Evolutionary conservation across 1,284 basidiomycete genomes (phyloP).

Genomic region (Fistulina hepatica): DNA sequence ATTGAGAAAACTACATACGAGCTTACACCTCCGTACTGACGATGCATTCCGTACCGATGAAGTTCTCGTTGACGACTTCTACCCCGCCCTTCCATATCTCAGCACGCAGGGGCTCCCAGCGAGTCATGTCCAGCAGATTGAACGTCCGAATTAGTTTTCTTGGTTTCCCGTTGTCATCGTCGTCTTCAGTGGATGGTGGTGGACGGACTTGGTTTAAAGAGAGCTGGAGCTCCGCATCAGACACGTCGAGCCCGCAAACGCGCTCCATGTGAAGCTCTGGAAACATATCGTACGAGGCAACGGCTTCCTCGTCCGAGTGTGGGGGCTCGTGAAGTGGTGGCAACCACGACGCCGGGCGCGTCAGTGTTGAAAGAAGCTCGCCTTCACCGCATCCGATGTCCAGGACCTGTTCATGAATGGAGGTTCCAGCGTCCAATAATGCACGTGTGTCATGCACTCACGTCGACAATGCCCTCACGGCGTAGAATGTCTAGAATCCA

Average conservation of each 20-base stretch:
- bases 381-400: constrained; percentile 79
- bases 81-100: constrained; percentile 80
- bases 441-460: constrained; percentile 23
- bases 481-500: constrained; percentile 61
- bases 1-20: constrained; percentile 3
- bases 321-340: constrained; percentile 25
- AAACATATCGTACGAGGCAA: constrained; percentile 16
- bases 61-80: constrained; percentile 62
- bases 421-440: constrained; percentile 2
- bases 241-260: constrained; percentile 63
- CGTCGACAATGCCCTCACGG: constrained; percentile 45
- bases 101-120: constrained; percentile 70
- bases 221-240: constrained; percentile 35
- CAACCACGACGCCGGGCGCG: constrained; percentile 63
- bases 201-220: constrained; percentile 37
- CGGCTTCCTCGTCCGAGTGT: constrained; percentile 9
- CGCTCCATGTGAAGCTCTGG: constrained; percentile 44
- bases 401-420: constrained; percentile 39
- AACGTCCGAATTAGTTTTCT: no score
- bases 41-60: constrained; percentile 73
- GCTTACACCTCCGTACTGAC: constrained; percentile 79
- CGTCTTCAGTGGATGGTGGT: constrained; percentile 20
- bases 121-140: constrained; percentile 10
- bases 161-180: constrained; percentile 12
- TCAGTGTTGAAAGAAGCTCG: constrained; percentile 54